A percentile compares a stretch with the other conserved stretches of the same genome.
Conservation (phyloP, 208 protist species). For the Leishmania mexicana region DNA sequence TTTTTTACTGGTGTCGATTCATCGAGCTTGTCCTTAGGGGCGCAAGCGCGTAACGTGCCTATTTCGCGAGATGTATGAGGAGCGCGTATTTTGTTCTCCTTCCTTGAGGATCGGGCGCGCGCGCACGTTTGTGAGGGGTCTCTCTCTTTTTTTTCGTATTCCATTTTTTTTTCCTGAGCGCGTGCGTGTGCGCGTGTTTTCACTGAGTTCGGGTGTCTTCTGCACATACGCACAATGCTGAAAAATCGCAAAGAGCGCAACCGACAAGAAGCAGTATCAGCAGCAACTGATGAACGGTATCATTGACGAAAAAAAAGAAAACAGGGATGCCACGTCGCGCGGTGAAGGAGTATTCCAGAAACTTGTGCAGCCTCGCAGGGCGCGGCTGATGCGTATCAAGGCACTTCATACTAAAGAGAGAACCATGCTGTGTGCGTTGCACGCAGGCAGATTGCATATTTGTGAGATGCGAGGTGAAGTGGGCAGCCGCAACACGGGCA, state of each 20-base stretch:
- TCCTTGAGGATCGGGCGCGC: neutral
- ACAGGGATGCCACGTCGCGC: neutral
- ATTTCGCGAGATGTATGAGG: neutral
- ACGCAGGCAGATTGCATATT: neutral
- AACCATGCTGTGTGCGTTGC: no score
- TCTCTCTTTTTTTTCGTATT: neutral
- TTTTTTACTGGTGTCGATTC: neutral
- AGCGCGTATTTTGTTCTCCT: neutral
- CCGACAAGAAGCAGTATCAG: neutral
- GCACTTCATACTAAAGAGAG: neutral
- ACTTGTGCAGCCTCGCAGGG: neutral
- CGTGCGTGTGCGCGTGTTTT: neutral
- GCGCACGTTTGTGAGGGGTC: neutral
- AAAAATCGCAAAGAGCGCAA: neutral
- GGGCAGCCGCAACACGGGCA: neutral
- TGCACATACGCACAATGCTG: neutral
- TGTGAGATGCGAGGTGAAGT: neutral
- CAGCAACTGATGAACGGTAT: neutral
- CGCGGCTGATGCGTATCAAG: neutral
- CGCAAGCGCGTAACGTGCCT: neutral
- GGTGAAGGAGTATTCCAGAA: neutral
- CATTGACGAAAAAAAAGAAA: neutral
- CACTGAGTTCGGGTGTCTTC: neutral
- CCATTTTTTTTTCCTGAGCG: neutral
- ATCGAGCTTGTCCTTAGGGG: neutral